phyloP scores from a whole-genome alignment of 805 yeast genomes.

The Spathaspora sp. region DNA sequence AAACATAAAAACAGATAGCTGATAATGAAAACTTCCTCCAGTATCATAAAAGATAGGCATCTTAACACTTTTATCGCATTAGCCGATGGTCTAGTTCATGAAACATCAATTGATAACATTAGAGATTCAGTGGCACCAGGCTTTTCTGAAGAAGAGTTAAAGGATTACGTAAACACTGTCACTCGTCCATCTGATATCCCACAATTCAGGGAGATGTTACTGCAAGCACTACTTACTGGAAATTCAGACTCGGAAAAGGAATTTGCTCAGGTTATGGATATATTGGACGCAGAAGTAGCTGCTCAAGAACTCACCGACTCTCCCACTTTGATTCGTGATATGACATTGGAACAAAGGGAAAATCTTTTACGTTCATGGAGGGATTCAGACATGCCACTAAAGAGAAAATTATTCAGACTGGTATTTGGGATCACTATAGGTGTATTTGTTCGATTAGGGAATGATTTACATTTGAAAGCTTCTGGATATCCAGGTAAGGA shows the following conservation, averaged over 20 bases:
- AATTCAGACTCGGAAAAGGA: slow-evolving; percentile 14
- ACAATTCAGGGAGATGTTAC: slow-evolving; percentile 16
- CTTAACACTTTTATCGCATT: slow-evolving; percentile 25
- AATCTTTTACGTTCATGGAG: slow-evolving; percentile 35
- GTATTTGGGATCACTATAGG: too few species aligned
- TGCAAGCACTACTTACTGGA: slow-evolving; percentile 10
- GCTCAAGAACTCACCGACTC: slow-evolving; percentile 31
- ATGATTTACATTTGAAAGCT: too few species aligned
- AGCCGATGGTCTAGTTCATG: slow-evolving; percentile 35
- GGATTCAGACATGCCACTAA: slow-evolving; percentile 32
- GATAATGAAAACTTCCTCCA: background rate
- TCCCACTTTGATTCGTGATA: slow-evolving; percentile 30
- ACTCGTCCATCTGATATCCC: slow-evolving; percentile 27
- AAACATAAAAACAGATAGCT: too few species aligned
- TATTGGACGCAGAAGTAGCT: slow-evolving; percentile 27
- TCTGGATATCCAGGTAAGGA: too few species aligned
- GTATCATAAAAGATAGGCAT: slow-evolving; percentile 14
- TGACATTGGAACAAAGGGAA: slow-evolving; percentile 30
- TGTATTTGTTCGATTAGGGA: too few species aligned
- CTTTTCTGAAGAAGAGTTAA: slow-evolving; percentile 17
- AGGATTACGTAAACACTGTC: too few species aligned
- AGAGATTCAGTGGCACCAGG: slow-evolving; percentile 19
- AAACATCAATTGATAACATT: slow-evolving; percentile 24
- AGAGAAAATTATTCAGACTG: slow-evolving; percentile 28
- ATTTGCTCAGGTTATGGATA: slow-evolving; percentile 20